Evolutionary conservation across 2,329 filamentous ascomycete species (phyloP), one percentile per base, ranked within the genome.

Genomic region (Aureobasidium melanogenum): DNA sequence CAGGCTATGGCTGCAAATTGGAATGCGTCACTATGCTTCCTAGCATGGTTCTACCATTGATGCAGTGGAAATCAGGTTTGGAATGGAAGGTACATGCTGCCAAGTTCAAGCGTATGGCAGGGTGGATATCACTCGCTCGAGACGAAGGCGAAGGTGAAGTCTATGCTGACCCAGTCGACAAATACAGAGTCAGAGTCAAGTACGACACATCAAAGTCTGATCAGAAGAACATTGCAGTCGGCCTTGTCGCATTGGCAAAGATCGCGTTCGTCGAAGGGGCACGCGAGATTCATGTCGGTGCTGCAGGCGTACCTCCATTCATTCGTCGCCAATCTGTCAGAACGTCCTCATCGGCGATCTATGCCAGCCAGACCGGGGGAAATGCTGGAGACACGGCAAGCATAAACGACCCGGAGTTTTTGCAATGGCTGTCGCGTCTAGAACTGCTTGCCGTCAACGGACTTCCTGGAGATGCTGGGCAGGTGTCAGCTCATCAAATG

Each of bases 1-100:
- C 85, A 44, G 90, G 91, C 62, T 90, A 97, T 68, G 93, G 93
- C 41, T 80, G 82, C 52, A 96, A 95, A 72, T 78, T 97, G 30
- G 91, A 97, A 77, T 80, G 85, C 10, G 84, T 84, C 1, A 83
- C 82, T 68, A 92, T 94, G 88, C 69, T 91, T 69, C 90, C 91
- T 0, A 83, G 85, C 19, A 26, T 57, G 2, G 80, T 84, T 67
- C 76, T 91, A 15, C 77, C 84, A 5, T 75, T 82, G 56, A 77
- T 89, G 58, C 81, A 86, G 15, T 95, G 88, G 86, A 76, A 72
- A n/a, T 77, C 78, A 60, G 88, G 85, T 0, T 71, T 91, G 12
- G 82, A 89, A 47, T 89, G 82, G 72, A 96, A 95, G 75, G 75
- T 87, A n/a, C 77, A 84, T 63, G 80, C 82, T 0, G 81, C 89